Percentiles rank a stretch among this genome's conserved stretches.
phyloP scores from a whole-genome alignment of 768 basidiomycete genomes.

The Collybia nuda region DNA sequence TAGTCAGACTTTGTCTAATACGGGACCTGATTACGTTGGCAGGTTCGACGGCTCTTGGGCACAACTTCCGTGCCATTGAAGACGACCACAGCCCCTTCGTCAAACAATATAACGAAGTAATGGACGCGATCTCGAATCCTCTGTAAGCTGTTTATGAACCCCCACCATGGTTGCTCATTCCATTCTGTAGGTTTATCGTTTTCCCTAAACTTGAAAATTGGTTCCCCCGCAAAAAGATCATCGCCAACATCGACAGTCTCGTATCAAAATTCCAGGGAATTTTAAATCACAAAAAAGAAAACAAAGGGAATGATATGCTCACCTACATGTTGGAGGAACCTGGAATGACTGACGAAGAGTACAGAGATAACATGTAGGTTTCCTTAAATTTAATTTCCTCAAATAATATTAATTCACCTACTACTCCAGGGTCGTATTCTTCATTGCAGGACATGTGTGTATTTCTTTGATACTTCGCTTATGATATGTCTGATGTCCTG shows the following conservation, averaged over 20 bases:
- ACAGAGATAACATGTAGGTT: constrained; percentile 2
- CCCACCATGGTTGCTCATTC: constrained; percentile 3
- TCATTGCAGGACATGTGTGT: constrained; percentile 28
- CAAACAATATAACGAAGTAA: constrained; percentile 16
- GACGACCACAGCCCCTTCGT: constrained; percentile 18
- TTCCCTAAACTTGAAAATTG: constrained; percentile 7
- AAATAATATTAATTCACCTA: constrained; percentile 12
- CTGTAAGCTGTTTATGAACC: constrained; percentile 9
- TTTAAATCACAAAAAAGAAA: constrained; percentile 13
- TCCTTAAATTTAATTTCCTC: constrained; percentile 19
- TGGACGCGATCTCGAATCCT: constrained; percentile 21
- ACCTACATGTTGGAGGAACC: constrained; percentile 19
- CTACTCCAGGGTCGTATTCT: constrained; percentile 18
- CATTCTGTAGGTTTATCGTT: no score
- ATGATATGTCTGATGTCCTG: neutral
- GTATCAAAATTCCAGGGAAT: constrained; percentile 11
- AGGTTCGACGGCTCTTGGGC: constrained; percentile 19
- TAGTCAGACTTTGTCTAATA: neutral
- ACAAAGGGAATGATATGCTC: constrained; percentile 21
- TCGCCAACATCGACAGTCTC: constrained; percentile 15
- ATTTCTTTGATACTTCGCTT: neutral
- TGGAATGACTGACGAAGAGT: neutral
- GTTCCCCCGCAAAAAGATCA: constrained; percentile 15
- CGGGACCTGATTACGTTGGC: neutral
- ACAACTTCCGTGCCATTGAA: constrained; percentile 20